Evolutionary conservation across 2,329 filamentous ascomycete species (phyloP).

Genomic region (Raffaelea ambrosiae): DNA sequence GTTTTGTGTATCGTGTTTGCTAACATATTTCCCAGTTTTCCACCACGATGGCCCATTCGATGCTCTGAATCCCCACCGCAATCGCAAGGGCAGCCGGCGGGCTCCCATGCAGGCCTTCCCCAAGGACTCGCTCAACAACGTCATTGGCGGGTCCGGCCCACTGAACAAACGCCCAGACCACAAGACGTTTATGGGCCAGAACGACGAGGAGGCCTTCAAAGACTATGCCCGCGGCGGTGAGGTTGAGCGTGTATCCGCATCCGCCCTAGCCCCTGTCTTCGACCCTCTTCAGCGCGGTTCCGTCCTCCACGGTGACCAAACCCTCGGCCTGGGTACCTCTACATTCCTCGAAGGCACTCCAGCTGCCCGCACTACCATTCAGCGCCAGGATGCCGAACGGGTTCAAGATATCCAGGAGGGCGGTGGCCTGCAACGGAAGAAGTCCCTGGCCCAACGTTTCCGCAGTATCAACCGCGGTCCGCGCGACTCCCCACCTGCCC

Average conservation of each 20-base stretch:
- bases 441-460: conserved; percentile 87
- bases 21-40: conserved; percentile 54
- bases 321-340: conserved; percentile 78
- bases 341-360: conserved; percentile 94
- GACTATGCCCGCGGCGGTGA: conserved; percentile 48
- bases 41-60: conserved; percentile 98
- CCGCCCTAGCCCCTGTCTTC: conserved; percentile 44
- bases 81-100: conserved; percentile 70
- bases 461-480: conserved; percentile 71
- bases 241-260: conserved; percentile 20
- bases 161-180: conserved; percentile 76
- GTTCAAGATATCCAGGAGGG: conserved; percentile 43
- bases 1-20: not conserved
- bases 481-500: conserved; percentile 43
- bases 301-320: conserved; percentile 75
- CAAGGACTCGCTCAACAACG: conserved; percentile 86
- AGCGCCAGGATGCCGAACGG: conserved; percentile 63
- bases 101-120: conserved; percentile 97
- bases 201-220: conserved; percentile 74
- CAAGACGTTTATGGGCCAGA: conserved; percentile 73
- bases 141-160: conserved; percentile 78
- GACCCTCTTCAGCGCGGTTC: conserved; percentile 61
- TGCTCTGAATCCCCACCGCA: conserved; percentile 89
- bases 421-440: conserved; percentile 77
- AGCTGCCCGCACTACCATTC: conserved; percentile 70